Base-by-base conservation (phyloP, 345 rosid species). In the Lumnitzera racemosa region DNA sequence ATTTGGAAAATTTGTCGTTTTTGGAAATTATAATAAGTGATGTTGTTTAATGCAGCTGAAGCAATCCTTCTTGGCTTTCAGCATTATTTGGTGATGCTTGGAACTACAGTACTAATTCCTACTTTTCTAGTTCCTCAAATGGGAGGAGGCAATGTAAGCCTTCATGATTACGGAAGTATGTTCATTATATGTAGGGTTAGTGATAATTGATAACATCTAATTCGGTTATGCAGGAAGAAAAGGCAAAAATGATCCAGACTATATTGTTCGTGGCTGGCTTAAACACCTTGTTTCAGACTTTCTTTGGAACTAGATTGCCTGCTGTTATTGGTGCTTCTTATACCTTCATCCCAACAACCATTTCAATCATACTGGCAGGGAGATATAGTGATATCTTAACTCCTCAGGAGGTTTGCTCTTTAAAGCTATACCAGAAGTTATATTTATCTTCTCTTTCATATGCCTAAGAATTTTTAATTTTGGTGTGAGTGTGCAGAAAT, bases 11-110 rank as follows among this genome's bases (percentile, higher is more conserved):
- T 20, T 20, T 20, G n/a, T 48, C 4, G 2, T 24, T 55, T 55
- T 55, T 55, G 57, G 12, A 15, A 24, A 55, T 55, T 55, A 16
- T 54, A 61, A 4, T 24, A 51, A 46, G 23, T 43, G 62, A 63
- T 49, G 46, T 51, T 74, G 64, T 64, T 58, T 73, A 20, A 57
- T 70, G 78, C 85, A 94, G 99, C 99, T 46, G 99, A 94, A 73
- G 96, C 99, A 29, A 79, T 94, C 58, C 81, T 94, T 24, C 78
- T 94, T 41, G 99, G 97, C 6, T 94, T 94, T 77, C 99, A 94
- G 58, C 97, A 94, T 66, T 94, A 90, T 78, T 70, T 90, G 61
- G 97, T 94, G 72, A 90, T 94, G 99, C 91, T 94, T 59, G 97
- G 99, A 49, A 94, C 99, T 48, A 84, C 86, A 0, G 99, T 94